Evolutionary conservation across 2,329 filamentous ascomycete species (phyloP), one percentile per base, ranked within the genome.

Genomic region (Mycocentrospora acerina): DNA sequence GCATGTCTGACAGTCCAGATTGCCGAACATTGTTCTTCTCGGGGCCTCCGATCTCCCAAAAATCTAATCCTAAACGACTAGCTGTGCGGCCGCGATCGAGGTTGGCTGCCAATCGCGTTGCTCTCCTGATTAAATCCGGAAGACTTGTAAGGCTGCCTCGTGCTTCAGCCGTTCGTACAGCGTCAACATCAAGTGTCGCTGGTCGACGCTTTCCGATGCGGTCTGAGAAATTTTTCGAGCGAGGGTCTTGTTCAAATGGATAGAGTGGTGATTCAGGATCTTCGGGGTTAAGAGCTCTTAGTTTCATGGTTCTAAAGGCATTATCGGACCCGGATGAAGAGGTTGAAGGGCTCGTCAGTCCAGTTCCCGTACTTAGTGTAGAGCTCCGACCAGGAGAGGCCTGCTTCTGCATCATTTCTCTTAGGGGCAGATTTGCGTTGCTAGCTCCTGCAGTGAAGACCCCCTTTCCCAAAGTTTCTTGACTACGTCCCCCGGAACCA

Each of bases 111-210:
- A 97, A 73, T 50, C 82, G 82, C 1, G 91, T 97, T 9, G 93
- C 93, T 53, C 93, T 81, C 57, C 82, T 79, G 52, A 98, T 97
- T 44, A 98, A 72, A 63, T 97, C 93, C 0, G 90, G 86, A 42
- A 98, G 72, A 67, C 90, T 96, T 2, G 93, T 97, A 48, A 95
- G 75, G 62, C 90, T 96, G 4, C 89, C 90, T 58, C 93, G 81
- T 1, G 85, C 81, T 66, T 96, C 89, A 12, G 88, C 87, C 35
- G 85, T 82, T 49, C 82, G 80, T 3, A 95, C 86, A 4, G 87
- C 87, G 59, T 90, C 84, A 16, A 96, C 85, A 59, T 96, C 83
- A 4, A 96, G 72, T 24, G 80, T 81, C 3, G 88, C 86, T 22
- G 91, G 90, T 41, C 72, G 59, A 40, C 62, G 64, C 34, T 64